phyloP scores from a whole-genome alignment of 306 rosid genomes.

The Elaeagnus macrophylla region DNA sequence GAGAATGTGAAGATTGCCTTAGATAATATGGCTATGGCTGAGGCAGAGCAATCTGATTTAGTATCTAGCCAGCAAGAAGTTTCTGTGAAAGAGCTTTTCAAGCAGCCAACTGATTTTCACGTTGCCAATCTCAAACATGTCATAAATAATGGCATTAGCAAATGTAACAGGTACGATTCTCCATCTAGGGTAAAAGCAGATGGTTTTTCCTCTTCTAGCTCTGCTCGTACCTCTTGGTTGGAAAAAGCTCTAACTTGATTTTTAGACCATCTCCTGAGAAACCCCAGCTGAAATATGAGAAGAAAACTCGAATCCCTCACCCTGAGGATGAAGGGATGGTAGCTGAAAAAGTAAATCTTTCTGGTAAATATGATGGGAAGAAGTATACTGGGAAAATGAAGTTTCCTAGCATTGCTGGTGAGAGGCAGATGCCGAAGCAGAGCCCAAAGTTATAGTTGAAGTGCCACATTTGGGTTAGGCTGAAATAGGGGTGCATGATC shows the following conservation, averaged over 20 bases:
- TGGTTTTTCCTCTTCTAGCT: conserved; percentile 36
- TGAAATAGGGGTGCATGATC: conserved; percentile 17
- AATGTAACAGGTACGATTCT: conserved; percentile 36
- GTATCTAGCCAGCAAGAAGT: conserved; percentile 35
- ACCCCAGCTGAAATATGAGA: conserved; percentile 19
- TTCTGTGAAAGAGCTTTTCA: conserved; percentile 34
- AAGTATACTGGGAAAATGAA: conserved; percentile 27
- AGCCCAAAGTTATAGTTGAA: conserved; percentile 85
- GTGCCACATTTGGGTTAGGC: conserved; percentile 44
- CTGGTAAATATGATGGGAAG: conserved; percentile 19
- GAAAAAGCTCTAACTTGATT: conserved; percentile 56
- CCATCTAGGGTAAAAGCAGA: conserved; percentile 33
- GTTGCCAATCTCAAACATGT: conserved; percentile 19
- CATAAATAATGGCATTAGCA: conserved; percentile 19
- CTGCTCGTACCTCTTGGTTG: conserved; percentile 63
- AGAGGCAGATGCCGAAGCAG: conserved; percentile 37
- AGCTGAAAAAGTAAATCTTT: conserved; percentile 10
- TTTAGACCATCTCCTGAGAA: conserved; percentile 58
- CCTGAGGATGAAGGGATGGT: conserved; percentile 16
- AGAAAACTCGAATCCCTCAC: conserved; percentile 21
- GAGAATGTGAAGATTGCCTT: conserved; percentile 56
- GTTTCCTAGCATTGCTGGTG: conserved; percentile 18
- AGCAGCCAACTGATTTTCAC: conserved; percentile 25
- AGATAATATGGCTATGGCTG: conserved; percentile 42
- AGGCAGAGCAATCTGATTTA: conserved; percentile 48